Evolutionary conservation across 768 basidiomycete species (phyloP).

Genomic region (Podaxis sp.): DNA sequence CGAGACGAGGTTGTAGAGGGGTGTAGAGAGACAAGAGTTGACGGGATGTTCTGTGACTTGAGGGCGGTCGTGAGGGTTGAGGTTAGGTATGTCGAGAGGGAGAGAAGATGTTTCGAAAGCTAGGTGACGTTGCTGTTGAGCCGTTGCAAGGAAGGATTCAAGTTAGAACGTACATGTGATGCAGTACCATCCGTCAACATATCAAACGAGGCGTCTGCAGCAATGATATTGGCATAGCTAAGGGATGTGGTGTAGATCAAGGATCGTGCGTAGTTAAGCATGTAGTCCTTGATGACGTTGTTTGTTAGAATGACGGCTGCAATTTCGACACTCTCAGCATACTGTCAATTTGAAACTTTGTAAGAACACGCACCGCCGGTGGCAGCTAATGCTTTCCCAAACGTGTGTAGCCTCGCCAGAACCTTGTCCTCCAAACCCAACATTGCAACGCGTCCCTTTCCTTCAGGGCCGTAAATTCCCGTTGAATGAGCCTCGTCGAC

Average conservation of each 20-base stretch:
- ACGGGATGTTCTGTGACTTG: conserved; percentile 26
- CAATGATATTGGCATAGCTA: conserved; percentile 71
- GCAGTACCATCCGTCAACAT: conserved; percentile 69
- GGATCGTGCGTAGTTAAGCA: conserved; percentile 89
- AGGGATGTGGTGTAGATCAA: conserved; percentile 91
- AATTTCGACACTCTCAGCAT: background rate
- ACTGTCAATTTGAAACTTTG: background rate
- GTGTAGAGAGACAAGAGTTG: conserved; percentile 35
- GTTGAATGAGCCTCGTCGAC: conserved; percentile 96
- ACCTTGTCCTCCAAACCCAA: conserved; percentile 72
- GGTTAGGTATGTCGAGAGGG: conserved; percentile 42
- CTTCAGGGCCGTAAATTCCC: conserved; percentile 80
- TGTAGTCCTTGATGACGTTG: conserved; percentile 72
- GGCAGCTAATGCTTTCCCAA: conserved; percentile 87
- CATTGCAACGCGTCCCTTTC: conserved; percentile 69
- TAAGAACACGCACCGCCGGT: conserved; percentile 68
- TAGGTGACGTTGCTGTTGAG: conserved; percentile 11
- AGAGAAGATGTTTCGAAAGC: conserved; percentile 38
- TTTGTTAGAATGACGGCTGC: conserved; percentile 76
- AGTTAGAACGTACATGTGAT: conserved; percentile 42
- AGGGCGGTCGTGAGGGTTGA: conserved; percentile 30
- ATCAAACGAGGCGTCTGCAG: conserved; percentile 77
- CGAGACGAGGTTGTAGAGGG: conserved; percentile 18
- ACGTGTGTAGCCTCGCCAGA: conserved; percentile 81
- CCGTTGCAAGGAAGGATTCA: background rate